Evolutionary conservation across 2,329 filamentous ascomycete species (phyloP).

Genomic region (Pseudogymnoascus sp.): DNA sequence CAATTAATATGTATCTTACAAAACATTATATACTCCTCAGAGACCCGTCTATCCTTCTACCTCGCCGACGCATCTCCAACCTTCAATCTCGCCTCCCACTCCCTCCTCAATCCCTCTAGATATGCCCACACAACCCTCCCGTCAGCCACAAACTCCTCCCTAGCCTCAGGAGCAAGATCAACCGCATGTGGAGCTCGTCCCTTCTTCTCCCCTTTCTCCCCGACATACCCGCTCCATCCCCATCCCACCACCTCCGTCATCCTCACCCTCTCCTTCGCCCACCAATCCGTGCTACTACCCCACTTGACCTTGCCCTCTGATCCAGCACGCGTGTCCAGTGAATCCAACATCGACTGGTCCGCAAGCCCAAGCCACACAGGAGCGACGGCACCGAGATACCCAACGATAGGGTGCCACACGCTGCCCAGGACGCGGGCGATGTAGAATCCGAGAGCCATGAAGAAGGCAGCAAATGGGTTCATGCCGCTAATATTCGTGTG

Average conservation of each 20-base stretch:
- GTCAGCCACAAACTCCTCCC: conserved; percentile 52
- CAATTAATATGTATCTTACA: neutral
- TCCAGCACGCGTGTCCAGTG: conserved; percentile 36
- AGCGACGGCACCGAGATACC: conserved; percentile 69
- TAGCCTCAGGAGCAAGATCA: conserved; percentile 53
- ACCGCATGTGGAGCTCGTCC: conserved; percentile 52
- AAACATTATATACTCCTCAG: neutral
- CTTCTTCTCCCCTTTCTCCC: conserved; percentile 43
- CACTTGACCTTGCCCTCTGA: conserved; percentile 60
- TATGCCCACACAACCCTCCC: conserved; percentile 57
- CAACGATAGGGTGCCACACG: conserved; percentile 75
- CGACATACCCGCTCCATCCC: conserved; percentile 61
- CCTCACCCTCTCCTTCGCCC: conserved; percentile 54
- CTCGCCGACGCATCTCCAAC: neutral
- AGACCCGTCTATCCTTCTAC: conserved; percentile 16
- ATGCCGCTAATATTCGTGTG: conserved; percentile 75
- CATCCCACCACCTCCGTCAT: conserved; percentile 81
- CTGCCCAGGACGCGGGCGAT: conserved; percentile 72
- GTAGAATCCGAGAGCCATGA: conserved; percentile 61
- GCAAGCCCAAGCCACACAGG: conserved; percentile 73
- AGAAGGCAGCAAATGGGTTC: conserved; percentile 57
- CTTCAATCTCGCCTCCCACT: conserved; percentile 51
- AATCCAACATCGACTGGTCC: conserved; percentile 53
- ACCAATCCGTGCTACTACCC: conserved; percentile 63
- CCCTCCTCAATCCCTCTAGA: conserved; percentile 62